A percentile compares a stretch with the other conserved stretches of the same genome.
Evolutionary conservation across 31 red algal genomes (phyloP).

Genomic region (Porphyra umbilicalis): DNA sequence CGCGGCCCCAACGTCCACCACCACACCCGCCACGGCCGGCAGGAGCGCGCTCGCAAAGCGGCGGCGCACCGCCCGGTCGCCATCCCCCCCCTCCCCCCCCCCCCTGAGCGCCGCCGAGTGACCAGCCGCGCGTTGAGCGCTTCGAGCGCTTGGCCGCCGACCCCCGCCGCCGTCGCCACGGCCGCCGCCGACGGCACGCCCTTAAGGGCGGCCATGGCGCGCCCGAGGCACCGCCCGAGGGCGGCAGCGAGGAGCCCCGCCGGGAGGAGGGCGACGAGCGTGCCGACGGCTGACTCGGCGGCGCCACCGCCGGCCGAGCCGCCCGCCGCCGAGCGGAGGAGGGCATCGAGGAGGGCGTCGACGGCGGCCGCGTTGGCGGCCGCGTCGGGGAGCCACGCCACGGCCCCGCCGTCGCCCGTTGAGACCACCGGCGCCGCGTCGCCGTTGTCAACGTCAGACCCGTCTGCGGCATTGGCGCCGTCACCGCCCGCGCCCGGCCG

Average conservation of each 20-base stretch:
- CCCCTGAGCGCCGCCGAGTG: neutral
- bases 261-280: neutral
- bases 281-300: neutral
- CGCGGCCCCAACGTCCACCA: neutral
- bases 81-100: neutral
- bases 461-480: neutral
- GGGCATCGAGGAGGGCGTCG: neutral
- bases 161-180: neutral
- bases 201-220: neutral
- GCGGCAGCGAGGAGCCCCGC: neutral
- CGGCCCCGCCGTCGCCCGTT: neutral
- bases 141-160: neutral
- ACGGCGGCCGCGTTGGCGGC: neutral
- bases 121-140: neutral
- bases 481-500: neutral
- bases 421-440: neutral
- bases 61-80: neutral
- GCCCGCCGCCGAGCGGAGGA: neutral
- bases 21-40: neutral
- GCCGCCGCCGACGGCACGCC: neutral
- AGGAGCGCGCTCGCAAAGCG: neutral
- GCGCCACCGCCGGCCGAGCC: neutral
- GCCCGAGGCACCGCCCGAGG: neutral
- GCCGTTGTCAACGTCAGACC: too few relatives aligned
- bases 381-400: neutral